Percentiles rank a stretch among this genome's conserved stretches.
These are phyloP conservation scores for Sordariomycetes sp. DNA, from an alignment of 2,329 filamentous ascomycete genomes.

Conservation along the genomic window DNA sequence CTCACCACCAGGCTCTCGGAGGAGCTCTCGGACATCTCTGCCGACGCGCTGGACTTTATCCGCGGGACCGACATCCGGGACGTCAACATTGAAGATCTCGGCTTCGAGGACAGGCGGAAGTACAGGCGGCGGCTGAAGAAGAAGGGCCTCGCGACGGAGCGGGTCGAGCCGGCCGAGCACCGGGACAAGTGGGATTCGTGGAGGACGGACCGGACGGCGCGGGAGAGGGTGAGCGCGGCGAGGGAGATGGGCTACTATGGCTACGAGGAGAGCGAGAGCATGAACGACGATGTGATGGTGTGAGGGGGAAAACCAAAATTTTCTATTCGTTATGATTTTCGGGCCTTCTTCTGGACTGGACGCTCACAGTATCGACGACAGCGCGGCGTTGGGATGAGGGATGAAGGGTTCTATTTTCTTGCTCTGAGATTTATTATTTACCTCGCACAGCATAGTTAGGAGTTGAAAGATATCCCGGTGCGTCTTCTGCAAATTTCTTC, in stretches of 20 bases:
- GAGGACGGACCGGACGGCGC: conserved; percentile 26
- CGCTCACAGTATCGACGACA: neutral
- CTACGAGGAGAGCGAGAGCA: conserved; percentile 18
- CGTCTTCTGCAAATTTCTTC: neutral
- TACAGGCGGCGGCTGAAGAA: conserved; percentile 39
- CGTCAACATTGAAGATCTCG: conserved; percentile 30
- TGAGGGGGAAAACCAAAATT: neutral
- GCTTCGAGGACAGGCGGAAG: conserved; percentile 33
- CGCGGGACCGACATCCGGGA: conserved; percentile 32
- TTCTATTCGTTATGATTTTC: neutral
- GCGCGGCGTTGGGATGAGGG: neutral
- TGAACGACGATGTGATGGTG: conserved; percentile 1
- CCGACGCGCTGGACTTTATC: conserved; percentile 35
- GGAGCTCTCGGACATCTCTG: conserved; percentile 32
- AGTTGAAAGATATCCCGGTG: neutral
- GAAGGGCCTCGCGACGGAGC: conserved; percentile 27
- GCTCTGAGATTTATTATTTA: neutral
- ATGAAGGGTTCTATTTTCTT: neutral
- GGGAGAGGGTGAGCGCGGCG: conserved; percentile 26
- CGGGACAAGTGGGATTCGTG: conserved; percentile 32
- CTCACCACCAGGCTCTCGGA: conserved; percentile 25
- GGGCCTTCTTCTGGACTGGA: neutral
- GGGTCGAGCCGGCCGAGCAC: conserved; percentile 27
- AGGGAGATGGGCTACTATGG: conserved; percentile 27
- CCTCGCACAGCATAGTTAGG: neutral